Evolutionary conservation across 805 yeast genomes (phyloP).

Genomic region (Hyphopichia homilentoma): DNA sequence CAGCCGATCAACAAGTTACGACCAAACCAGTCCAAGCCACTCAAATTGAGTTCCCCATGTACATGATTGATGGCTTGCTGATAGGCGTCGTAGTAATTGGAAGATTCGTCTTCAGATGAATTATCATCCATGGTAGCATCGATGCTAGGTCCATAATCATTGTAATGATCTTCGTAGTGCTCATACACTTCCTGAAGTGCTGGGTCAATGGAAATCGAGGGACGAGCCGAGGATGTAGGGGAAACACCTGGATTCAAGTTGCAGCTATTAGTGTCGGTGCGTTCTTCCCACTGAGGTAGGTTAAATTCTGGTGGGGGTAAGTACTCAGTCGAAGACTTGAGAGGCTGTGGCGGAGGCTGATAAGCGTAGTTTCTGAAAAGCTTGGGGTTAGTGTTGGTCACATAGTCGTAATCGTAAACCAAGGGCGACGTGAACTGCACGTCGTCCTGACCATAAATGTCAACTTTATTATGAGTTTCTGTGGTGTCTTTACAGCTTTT

Average conservation of each 20-base stretch:
- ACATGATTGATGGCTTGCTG: constrained; percentile 30
- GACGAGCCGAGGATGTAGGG: constrained; percentile 13
- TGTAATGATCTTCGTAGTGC: background rate
- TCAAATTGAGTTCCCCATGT: constrained; percentile 42
- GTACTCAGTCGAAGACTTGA: constrained; percentile 3
- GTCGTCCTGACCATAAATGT: constrained; percentile 3
- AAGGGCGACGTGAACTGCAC: constrained; percentile 29
- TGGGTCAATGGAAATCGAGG: constrained; percentile 6
- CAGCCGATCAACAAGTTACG: constrained; percentile 35
- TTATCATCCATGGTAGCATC: constrained; percentile 1
- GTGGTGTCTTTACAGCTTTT: constrained; percentile 1
- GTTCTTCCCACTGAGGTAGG: constrained; percentile 17
- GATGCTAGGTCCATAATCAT: too few relatives aligned
- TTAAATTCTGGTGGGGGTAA: constrained; percentile 16
- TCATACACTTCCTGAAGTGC: background rate
- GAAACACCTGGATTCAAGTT: constrained; percentile 5
- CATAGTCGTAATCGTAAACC: constrained; percentile 40
- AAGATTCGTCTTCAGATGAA: constrained; percentile 1
- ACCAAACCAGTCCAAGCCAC: constrained; percentile 37
- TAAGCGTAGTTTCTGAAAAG: constrained; percentile 34
- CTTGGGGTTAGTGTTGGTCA: constrained; percentile 32
- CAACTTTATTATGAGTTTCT: constrained; percentile 3
- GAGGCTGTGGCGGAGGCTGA: constrained; percentile 22
- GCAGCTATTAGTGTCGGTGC: background rate
- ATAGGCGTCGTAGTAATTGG: constrained; percentile 22